Evolutionary conservation across 2,329 filamentous ascomycete genomes (phyloP).

Genomic region (Helotiales sp.): DNA sequence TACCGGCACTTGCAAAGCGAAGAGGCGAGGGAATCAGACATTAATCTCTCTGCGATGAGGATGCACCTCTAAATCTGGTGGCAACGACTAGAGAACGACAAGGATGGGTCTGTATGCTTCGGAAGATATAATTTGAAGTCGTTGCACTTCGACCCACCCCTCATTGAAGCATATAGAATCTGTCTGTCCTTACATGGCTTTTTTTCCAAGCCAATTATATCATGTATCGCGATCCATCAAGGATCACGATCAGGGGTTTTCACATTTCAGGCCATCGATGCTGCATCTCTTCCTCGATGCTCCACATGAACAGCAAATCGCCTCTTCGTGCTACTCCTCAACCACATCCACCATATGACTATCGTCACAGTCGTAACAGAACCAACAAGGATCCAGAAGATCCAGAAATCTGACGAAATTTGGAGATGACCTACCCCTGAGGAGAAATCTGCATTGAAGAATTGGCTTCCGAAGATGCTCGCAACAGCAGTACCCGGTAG

Average conservation of each 20-base stretch:
- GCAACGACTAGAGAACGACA: too few relatives aligned
- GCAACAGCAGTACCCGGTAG: neutral
- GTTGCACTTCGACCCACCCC: too few relatives aligned
- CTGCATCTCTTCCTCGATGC: neutral
- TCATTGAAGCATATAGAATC: too few relatives aligned
- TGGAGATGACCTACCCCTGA: neutral
- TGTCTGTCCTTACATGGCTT: too few relatives aligned
- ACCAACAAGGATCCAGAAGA: neutral
- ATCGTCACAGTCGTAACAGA: neutral
- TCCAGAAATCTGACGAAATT: neutral
- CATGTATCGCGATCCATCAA: neutral
- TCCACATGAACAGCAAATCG: neutral
- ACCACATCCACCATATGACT: neutral
- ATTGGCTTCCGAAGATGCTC: constrained; percentile 2
- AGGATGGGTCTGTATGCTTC: too few relatives aligned
- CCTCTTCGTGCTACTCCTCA: neutral
- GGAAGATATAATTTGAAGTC: too few relatives aligned
- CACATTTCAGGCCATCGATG: neutral
- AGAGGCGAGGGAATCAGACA: too few relatives aligned
- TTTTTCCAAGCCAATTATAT: too few relatives aligned
- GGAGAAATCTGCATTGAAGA: constrained; percentile 3
- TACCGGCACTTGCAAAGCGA: too few relatives aligned
- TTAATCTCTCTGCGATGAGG: too few relatives aligned
- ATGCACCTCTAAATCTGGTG: too few relatives aligned
- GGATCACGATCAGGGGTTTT: neutral